A percentile compares a stretch with the other conserved stretches of the same genome.
Evolutionary conservation across 2,329 filamentous ascomycete species (phyloP).

Genomic region (Xylariaceae sp.): DNA sequence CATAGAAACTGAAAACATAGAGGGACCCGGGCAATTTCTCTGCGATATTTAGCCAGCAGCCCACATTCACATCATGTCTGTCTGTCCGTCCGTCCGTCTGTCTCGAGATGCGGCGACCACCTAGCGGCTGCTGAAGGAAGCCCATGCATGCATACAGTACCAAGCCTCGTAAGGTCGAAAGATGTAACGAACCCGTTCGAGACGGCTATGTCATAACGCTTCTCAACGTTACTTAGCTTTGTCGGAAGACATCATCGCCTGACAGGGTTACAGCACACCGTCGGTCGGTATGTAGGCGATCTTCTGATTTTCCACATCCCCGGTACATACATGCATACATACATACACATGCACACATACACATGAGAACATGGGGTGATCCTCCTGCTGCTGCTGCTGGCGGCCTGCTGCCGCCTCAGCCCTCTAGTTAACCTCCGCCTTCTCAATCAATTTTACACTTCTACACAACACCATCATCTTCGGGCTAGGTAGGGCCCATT

Average conservation of each 20-base stretch:
- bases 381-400: no score
- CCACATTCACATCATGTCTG: no score
- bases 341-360: no score
- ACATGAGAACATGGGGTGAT: no score
- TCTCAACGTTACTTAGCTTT: slow-evolving; percentile 12
- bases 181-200: background rate
- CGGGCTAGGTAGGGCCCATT: background rate
- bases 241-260: slow-evolving; percentile 9
- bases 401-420: background rate
- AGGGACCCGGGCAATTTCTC: no score
- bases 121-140: background rate
- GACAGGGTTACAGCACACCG: background rate
- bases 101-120: no score
- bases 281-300: background rate
- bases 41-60: background rate
- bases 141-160: background rate
- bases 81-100: no score
- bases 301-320: background rate
- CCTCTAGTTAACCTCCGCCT: background rate
- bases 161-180: background rate
- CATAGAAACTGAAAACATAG: no score
- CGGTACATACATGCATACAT: background rate
- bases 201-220: slow-evolving; percentile 16
- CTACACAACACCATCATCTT: background rate
- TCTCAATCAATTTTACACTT: no score